Percentiles rank a stretch among this genome's conserved stretches.
Evolutionary conservation across 164 flowering plant species (phyloP).

Genomic region (Buxus sempervirens): DNA sequence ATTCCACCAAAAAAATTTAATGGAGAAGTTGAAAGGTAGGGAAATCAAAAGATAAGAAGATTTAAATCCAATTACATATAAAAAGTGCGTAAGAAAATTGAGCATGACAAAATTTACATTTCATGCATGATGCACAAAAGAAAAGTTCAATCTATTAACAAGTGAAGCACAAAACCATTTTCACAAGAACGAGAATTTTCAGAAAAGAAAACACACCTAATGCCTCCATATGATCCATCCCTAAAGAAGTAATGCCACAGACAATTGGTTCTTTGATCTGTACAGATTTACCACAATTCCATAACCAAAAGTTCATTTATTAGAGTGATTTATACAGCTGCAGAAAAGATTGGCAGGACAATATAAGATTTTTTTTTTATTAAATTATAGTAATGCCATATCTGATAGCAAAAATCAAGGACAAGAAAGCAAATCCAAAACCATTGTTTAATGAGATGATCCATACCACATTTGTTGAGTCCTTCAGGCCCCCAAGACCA

Average conservation of each 20-base stretch:
- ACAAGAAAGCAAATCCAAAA: not conserved
- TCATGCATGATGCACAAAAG: not conserved
- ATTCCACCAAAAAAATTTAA: not conserved
- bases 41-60: not conserved
- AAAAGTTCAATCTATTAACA: not conserved
- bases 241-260: slow-evolving; percentile 82
- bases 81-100: not conserved
- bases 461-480: slow-evolving; percentile 92
- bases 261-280: slow-evolving; percentile 85
- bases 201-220: slow-evolving; percentile 42
- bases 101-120: not conserved
- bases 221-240: slow-evolving; percentile 81
- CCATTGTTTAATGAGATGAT: not conserved
- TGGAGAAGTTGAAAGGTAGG: not conserved
- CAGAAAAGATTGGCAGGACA: not conserved
- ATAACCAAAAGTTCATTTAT: slow-evolving; percentile 4
- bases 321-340: not conserved
- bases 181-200: not conserved
- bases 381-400: not conserved
- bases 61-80: not conserved
- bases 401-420: not conserved
- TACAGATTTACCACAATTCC: slow-evolving; percentile 15
- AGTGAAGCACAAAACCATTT: not conserved
- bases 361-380: no score
- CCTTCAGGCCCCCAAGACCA: slow-evolving; percentile 77